Conservation (phyloP, 2,329 filamentous ascomycete species). For the Diaporthe capsici region DNA sequence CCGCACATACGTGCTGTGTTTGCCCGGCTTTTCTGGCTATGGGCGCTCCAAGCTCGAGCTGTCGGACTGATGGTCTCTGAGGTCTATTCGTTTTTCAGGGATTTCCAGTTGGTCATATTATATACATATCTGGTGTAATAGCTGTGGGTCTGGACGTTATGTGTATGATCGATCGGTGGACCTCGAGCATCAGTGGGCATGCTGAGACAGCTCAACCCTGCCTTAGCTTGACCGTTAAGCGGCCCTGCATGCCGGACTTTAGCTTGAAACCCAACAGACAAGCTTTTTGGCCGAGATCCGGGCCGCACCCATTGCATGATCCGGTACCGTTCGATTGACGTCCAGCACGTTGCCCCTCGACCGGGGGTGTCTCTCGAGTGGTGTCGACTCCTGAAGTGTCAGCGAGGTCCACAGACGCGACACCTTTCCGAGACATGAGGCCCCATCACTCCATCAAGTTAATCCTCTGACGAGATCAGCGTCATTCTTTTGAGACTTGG, state of each 20-base stretch:
- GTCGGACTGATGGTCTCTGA: background rate
- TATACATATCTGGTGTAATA: background rate
- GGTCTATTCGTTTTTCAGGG: no score
- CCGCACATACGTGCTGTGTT: background rate
- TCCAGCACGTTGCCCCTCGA: no score
- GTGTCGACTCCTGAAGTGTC: background rate
- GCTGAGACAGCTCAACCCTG: background rate
- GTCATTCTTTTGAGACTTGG: background rate
- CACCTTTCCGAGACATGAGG: background rate
- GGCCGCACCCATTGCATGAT: background rate
- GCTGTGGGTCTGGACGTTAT: constrained; percentile 7
- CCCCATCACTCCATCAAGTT: background rate
- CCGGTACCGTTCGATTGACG: background rate
- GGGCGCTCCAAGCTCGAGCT: background rate
- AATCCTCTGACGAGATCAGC: background rate
- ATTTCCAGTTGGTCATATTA: no score
- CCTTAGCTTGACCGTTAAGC: background rate
- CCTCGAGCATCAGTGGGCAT: background rate
- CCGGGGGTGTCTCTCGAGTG: background rate
- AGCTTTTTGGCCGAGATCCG: constrained; percentile 19
- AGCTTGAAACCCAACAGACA: background rate
- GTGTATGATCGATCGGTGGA: background rate
- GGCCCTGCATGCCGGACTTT: no score
- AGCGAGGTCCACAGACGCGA: background rate
- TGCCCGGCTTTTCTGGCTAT: background rate